Percentiles rank a stretch among this genome's conserved stretches.
Evolutionary conservation across 2,329 filamentous ascomycete species (phyloP).

Genomic region (Aspergillus candidus): DNA sequence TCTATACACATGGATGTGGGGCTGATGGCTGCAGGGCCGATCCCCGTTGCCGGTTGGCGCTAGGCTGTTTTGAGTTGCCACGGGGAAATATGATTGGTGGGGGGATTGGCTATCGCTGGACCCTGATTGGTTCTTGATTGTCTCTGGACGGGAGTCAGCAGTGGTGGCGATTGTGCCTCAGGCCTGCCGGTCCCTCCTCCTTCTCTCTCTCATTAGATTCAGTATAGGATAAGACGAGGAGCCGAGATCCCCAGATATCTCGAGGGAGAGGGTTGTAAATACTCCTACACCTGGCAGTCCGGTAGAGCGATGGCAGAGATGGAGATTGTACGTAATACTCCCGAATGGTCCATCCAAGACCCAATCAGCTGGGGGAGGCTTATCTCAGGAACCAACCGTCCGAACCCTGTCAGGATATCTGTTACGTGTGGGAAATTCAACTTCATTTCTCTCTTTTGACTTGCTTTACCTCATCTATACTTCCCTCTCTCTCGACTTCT

Average conservation of each 20-base stretch:
- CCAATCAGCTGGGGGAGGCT: slow-evolving; percentile 27
- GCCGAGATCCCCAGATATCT: too few relatives aligned
- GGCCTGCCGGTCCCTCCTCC: not conserved
- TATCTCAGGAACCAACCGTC: slow-evolving; percentile 22
- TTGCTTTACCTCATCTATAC: too few relatives aligned
- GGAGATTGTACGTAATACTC: slow-evolving; percentile 30
- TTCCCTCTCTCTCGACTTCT: not conserved
- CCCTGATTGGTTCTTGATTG: slow-evolving; percentile 19
- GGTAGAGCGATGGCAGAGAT: too few relatives aligned
- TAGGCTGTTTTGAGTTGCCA: slow-evolving; percentile 14
- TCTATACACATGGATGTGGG: slow-evolving; percentile 12
- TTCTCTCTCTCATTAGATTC: not conserved
- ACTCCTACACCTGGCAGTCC: too few relatives aligned
- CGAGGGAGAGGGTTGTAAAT: too few relatives aligned
- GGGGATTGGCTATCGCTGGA: slow-evolving; percentile 15
- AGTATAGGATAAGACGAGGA: too few relatives aligned
- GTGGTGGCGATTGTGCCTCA: too few relatives aligned
- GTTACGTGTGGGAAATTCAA: slow-evolving; percentile 25
- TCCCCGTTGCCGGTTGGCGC: slow-evolving; percentile 21
- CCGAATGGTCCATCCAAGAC: slow-evolving; percentile 9
- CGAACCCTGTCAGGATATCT: slow-evolving; percentile 15
- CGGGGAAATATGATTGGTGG: slow-evolving; percentile 18
- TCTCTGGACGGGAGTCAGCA: too few relatives aligned
- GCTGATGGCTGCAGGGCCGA: slow-evolving; percentile 21
- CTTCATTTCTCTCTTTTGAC: too few relatives aligned